Evolutionary conservation across 208 protist genomes (phyloP).

Genomic region (Crithidia fasciculata): DNA sequence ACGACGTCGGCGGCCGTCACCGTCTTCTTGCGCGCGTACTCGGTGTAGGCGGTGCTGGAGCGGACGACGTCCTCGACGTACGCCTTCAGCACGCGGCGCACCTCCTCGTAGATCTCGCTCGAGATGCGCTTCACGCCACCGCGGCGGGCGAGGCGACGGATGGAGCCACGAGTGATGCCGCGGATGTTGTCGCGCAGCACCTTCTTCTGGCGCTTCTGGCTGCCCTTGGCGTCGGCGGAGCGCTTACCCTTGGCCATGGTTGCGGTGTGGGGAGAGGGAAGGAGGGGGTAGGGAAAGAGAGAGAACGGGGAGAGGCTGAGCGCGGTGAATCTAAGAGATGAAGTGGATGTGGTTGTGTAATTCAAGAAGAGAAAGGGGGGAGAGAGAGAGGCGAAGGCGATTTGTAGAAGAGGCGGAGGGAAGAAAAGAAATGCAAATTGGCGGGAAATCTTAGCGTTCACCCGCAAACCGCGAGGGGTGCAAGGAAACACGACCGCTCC

Average conservation of each 20-base stretch:
- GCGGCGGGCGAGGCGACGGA: constrained; percentile 91
- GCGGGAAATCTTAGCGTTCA: not conserved
- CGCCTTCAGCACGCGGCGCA: constrained; percentile 78
- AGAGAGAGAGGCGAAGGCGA: not conserved
- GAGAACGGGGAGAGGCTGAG: not conserved
- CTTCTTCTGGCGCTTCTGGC: constrained; percentile 87
- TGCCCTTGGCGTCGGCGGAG: constrained; percentile 71
- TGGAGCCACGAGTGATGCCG: constrained; percentile 86
- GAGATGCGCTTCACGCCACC: constrained; percentile 93
- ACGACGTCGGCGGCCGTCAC: constrained; percentile 88
- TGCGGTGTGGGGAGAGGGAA: not conserved
- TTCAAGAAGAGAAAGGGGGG: not conserved
- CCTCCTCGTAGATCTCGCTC: constrained; percentile 69
- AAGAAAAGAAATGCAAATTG: not conserved
- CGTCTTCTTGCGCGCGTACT: constrained; percentile 86
- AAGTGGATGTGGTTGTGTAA: not conserved
- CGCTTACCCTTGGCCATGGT: constrained; percentile 81
- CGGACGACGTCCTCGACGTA: constrained; percentile 87
- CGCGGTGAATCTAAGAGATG: not conserved
- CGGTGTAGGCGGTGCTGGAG: constrained; percentile 85
- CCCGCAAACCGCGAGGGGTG: not conserved
- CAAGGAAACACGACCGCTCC: not conserved
- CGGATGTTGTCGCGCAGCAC: constrained; percentile 87
- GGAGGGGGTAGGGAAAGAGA: not conserved
- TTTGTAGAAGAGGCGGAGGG: not conserved